Evolutionary conservation across 331 rosid genomes (phyloP), one percentile per base, ranked within the genome.

Genomic region (Telfairia occidentalis): DNA sequence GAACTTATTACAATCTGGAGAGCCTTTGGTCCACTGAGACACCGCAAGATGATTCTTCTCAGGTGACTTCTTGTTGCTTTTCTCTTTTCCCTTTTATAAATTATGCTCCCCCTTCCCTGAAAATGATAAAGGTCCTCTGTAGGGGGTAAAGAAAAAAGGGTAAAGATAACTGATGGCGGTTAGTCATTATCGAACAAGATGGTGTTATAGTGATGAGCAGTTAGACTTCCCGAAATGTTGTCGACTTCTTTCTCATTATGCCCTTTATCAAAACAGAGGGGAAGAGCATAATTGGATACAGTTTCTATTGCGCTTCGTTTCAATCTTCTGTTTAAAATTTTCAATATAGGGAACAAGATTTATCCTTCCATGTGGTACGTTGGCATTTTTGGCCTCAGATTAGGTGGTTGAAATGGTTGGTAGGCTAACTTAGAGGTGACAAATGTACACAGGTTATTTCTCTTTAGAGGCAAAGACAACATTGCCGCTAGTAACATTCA

Each of bases 1-100:
- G 98, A 82, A 87, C 86, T 52, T 94, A 94, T 83, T 94, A 94
- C 84, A 90, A 89, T 84, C 83, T 94, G 86, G 98, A 94, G 85
- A 59, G 78, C 60, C 91, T 94, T 67, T 94, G 96, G 92, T 79
- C 86, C 66, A 54, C 83, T 0, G 82, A 79, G 78, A 73, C 86
- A 42, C 53, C 87, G 34, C 89, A 74, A 60, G 77, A 79, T 74
- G 97, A 89, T 53, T 81, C 87, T 45, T 46, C 57, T 46, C 90
- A 78, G 92, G 97, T 92, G 80, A 75, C 37, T 23, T 74, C 46
- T 24, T 23, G 23, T 10, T 54, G 23, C 67, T 21, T 74, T 53
- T 52, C 42, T 50, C 64, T 28, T 32, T n/a, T 34, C 71, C 10
- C 3, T 63, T 64, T 19, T 35, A 8, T 34, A 30, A 1, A 35